phyloP scores from a whole-genome alignment of 139 green algal genomes.

The Coccomyxa sp. region DNA sequence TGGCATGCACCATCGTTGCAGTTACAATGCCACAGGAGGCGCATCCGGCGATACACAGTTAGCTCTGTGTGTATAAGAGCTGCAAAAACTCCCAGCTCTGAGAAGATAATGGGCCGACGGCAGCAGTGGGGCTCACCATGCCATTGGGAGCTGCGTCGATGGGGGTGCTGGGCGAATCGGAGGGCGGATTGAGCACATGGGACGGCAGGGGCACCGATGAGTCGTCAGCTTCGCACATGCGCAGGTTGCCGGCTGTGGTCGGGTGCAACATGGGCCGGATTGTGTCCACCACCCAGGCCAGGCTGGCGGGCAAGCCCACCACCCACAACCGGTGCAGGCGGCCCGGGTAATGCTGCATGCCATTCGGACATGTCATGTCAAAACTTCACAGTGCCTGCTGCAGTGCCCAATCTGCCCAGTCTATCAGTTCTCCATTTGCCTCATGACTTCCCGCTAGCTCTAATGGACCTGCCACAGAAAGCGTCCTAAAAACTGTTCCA shows the following conservation, averaged over 20 bases:
- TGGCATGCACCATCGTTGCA: too few species aligned
- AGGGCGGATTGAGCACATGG: background rate
- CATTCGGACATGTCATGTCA: background rate
- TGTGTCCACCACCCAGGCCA: constrained; percentile 25
- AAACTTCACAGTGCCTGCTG: background rate
- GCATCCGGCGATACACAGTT: too few species aligned
- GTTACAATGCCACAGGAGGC: too few species aligned
- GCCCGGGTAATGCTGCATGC: constrained; percentile 17
- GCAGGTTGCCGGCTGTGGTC: constrained; percentile 21
- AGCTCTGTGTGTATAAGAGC: too few species aligned
- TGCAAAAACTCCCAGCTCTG: too few species aligned
- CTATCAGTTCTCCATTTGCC: background rate
- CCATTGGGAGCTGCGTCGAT: background rate
- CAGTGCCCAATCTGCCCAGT: background rate
- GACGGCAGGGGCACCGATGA: background rate
- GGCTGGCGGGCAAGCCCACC: constrained; percentile 33
- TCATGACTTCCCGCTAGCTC: too few species aligned
- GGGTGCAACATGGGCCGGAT: constrained; percentile 26
- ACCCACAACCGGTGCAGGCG: constrained; percentile 39
- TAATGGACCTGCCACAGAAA: too few species aligned
- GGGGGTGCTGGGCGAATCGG: background rate
- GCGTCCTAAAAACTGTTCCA: background rate
- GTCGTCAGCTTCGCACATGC: background rate
- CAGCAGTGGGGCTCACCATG: background rate
- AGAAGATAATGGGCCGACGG: too few species aligned